Percentiles rank a stretch among this genome's conserved stretches.
These are phyloP conservation scores for Naganishia kalamii DNA, from an alignment of 768 basidiomycete species.

Conservation along the genomic window DNA sequence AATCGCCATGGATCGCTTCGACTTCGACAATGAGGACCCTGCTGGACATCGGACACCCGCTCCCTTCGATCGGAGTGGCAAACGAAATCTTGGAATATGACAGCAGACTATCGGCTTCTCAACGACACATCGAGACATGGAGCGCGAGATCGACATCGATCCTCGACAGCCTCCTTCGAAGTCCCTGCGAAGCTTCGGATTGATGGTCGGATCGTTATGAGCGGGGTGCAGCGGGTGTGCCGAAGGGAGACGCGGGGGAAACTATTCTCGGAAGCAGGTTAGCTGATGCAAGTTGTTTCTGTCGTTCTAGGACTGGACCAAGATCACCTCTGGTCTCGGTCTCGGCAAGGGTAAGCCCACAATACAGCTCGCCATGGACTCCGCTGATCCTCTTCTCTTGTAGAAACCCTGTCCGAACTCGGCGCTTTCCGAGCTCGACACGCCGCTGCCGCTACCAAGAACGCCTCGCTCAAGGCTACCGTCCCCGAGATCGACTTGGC, in stretches of 20 bases:
- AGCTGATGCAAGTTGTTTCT: background rate
- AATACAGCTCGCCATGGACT: background rate
- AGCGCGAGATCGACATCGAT: too few species aligned
- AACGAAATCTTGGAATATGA: too few species aligned
- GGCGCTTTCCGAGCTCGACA: conserved; percentile 96
- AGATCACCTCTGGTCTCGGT: conserved; percentile 46
- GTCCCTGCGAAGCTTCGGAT: too few species aligned
- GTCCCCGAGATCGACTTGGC: conserved; percentile 81
- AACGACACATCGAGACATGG: too few species aligned
- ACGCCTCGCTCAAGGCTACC: conserved; percentile 39
- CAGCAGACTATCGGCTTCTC: too few species aligned
- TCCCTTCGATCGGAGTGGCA: too few species aligned
- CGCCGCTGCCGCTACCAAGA: conserved; percentile 58
- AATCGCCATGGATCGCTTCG: too few species aligned
- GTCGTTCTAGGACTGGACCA: conserved; percentile 44
- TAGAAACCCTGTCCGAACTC: conserved; percentile 83
- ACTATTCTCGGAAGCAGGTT: background rate
- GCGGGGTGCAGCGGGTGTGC: too few species aligned
- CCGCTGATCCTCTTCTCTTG: background rate
- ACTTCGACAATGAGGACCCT: too few species aligned
- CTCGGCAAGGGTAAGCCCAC: conserved; percentile 43
- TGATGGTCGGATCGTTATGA: too few species aligned
- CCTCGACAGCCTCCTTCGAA: too few species aligned
- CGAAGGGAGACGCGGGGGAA: background rate
- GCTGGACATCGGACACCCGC: too few species aligned